Percentiles rank a stretch among this genome's conserved stretches.
Conservation (phyloP, 129 eudicot species). For the Centaurea solstitialis region DNA sequence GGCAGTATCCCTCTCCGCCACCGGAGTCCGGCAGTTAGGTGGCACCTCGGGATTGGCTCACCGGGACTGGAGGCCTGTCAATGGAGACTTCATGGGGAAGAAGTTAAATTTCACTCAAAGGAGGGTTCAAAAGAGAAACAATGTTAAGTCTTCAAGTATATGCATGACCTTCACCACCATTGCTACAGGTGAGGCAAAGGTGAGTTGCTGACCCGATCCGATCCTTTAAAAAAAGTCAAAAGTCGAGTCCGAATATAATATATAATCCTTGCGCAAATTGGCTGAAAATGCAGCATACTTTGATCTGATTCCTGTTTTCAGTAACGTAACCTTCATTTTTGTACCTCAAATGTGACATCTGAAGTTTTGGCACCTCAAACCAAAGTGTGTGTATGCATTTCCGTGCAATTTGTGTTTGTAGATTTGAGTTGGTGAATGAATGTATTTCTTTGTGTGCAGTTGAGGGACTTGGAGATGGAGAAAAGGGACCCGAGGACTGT, state of each 20-base stretch:
- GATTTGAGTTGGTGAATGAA: neutral
- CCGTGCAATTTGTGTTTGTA: neutral
- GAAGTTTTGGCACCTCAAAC: neutral
- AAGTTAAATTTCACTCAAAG: conserved; percentile 41
- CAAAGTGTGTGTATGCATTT: neutral
- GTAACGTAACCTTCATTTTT: neutral
- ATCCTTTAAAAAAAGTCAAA: neutral
- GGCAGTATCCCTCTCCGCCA: conserved; percentile 56
- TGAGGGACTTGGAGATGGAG: conserved; percentile 73
- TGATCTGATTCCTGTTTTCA: neutral
- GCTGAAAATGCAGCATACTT: neutral
- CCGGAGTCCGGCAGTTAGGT: conserved; percentile 41
- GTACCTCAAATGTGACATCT: too few species aligned
- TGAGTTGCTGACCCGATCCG: conserved; percentile 28
- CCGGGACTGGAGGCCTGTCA: conserved; percentile 43
- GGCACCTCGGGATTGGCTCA: conserved; percentile 39
- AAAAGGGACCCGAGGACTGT: conserved; percentile 71
- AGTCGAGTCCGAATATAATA: neutral
- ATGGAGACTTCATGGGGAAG: conserved; percentile 83
- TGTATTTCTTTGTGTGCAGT: conserved; percentile 39
- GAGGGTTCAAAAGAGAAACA: conserved; percentile 28
- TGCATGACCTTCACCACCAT: conserved; percentile 69
- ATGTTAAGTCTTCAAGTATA: conserved; percentile 29
- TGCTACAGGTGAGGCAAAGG: conserved; percentile 84
- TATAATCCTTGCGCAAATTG: neutral